These are phyloP conservation scores for Tricholoma flavovirens DNA, from an alignment of 768 basidiomycete species.

Conservation along the genomic window DNA sequence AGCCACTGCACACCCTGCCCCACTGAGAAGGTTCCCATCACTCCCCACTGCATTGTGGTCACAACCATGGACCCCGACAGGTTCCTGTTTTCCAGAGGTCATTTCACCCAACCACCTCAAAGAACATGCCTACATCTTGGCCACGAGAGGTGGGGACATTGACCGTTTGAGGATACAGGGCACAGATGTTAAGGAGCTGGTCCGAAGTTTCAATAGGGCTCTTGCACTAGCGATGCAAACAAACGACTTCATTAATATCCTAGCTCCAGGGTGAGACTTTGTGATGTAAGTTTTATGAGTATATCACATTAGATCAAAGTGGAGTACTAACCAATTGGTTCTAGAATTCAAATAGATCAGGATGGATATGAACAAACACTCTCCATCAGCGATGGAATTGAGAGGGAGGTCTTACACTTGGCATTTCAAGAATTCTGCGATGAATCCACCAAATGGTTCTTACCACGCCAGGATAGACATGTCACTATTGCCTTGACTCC, in stretches of 20 bases:
- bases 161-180: background rate
- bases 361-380: background rate
- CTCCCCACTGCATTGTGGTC: background rate
- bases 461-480: background rate
- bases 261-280: background rate
- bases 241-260: too few species aligned
- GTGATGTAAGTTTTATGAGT: background rate
- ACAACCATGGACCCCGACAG: background rate
- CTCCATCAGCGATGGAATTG: background rate
- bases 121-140: background rate
- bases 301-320: background rate
- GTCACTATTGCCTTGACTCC: background rate
- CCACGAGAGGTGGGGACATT: background rate
- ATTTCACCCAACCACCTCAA: background rate
- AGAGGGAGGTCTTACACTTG: background rate
- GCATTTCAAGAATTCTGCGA: background rate
- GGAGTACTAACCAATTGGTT: background rate
- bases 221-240: background rate
- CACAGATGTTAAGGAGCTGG: background rate
- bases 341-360: background rate
- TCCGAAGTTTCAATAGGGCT: background rate
- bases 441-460: background rate
- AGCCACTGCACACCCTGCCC: background rate
- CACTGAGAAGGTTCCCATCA: background rate
- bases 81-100: background rate